A percentile compares a stretch with the other conserved stretches of the same genome.
phyloP scores from a whole-genome alignment of 2,329 filamentous ascomycete species.

The Cercospora janseana region DNA sequence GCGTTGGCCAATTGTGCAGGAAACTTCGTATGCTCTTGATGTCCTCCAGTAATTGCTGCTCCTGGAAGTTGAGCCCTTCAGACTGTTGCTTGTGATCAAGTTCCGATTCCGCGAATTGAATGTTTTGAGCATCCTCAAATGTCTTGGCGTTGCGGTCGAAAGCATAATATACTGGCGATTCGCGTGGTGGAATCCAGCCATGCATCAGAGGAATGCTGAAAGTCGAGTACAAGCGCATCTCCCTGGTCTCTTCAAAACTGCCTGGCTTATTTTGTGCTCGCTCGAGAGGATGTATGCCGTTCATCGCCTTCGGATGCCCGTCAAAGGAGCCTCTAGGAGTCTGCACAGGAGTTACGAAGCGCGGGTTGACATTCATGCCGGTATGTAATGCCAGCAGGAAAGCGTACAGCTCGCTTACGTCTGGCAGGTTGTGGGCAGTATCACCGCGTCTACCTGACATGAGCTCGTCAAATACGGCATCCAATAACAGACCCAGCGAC shows the following conservation, averaged over 20 bases:
- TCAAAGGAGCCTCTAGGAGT: constrained; percentile 30
- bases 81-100: constrained; percentile 73
- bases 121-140: constrained; percentile 87
- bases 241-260: constrained; percentile 79
- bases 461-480: constrained; percentile 89
- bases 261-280: constrained; percentile 56
- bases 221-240: constrained; percentile 87
- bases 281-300: constrained; percentile 38
- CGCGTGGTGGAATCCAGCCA: constrained; percentile 77
- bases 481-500: constrained; percentile 77
- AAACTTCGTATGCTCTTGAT: constrained; percentile 82
- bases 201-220: constrained; percentile 89
- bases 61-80: constrained; percentile 64
- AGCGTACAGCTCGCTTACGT: constrained; percentile 80
- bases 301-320: constrained; percentile 35
- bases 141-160: constrained; percentile 73
- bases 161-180: constrained; percentile 65
- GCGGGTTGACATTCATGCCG: constrained; percentile 96
- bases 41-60: constrained; percentile 79
- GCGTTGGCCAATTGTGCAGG: constrained; percentile 74
- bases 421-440: constrained; percentile 67
- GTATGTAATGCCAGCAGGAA: constrained; percentile 89
- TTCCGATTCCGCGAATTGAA: constrained; percentile 86
- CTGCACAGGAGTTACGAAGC: constrained; percentile 61
- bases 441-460: constrained; percentile 71